These are phyloP conservation scores for Linderniella brevidens DNA, from an alignment of 257 asterid genomes.

Conservation along the genomic window DNA sequence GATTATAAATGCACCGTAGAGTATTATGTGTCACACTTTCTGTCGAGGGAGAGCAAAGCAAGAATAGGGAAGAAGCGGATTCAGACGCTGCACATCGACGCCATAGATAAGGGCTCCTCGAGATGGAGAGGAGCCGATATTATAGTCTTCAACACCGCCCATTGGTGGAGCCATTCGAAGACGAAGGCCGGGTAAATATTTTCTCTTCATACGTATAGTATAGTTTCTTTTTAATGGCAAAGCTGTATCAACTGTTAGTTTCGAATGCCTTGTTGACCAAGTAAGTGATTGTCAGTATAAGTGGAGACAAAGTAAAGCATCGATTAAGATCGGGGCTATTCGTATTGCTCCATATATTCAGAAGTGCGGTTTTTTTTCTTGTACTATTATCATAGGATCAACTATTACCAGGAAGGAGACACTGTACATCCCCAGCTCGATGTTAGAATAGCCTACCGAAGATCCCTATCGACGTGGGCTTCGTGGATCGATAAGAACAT, in stretches of 20 bases:
- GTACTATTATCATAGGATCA: constrained; percentile 58
- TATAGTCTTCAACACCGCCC: constrained; percentile 84
- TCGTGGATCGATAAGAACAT: constrained; percentile 69
- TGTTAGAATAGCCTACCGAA: constrained; percentile 42
- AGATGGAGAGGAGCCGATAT: constrained; percentile 88
- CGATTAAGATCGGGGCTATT: no score
- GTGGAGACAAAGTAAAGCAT: no score
- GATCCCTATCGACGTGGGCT: constrained; percentile 69
- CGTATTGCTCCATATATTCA: no score
- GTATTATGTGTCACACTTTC: constrained; percentile 64
- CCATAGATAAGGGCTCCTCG: constrained; percentile 69
- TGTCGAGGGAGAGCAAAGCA: constrained; percentile 76
- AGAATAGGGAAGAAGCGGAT: constrained; percentile 51
- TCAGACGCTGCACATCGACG: constrained; percentile 64
- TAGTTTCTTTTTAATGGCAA: no score
- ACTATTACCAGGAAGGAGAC: constrained; percentile 74
- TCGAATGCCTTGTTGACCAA: no score
- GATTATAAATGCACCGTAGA: constrained; percentile 78
- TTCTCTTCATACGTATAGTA: neutral
- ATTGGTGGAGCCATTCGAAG: constrained; percentile 90
- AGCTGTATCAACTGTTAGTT: no score
- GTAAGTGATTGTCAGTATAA: no score
- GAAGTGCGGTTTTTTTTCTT: no score
- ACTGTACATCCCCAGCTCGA: constrained; percentile 63
- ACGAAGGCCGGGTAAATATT: constrained; percentile 67